Base-by-base conservation (phyloP, 495 filamentous ascomycete genomes). In the Trichocladium uniseriatum region DNA sequence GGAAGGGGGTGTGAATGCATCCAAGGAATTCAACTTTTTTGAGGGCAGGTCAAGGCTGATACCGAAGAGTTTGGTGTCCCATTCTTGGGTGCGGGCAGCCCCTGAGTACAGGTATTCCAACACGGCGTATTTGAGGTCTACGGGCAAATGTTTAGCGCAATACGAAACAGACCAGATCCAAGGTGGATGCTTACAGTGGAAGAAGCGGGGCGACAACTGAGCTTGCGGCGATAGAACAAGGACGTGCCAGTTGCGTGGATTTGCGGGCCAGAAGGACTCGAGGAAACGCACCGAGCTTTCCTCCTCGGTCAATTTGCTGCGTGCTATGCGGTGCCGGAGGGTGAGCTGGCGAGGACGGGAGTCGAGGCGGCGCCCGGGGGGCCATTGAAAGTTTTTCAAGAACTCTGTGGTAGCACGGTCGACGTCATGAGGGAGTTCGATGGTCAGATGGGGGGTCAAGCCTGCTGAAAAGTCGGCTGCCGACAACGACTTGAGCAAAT, bases 231-330 rank as follows among this genome's bases (percentile, higher is more conserved):
- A 88, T 3, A 95, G 72, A 16, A 94, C 60, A 22, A 95, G 73
- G 9, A 94, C 75, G 64, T 94, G 86, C 3, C 82, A 81, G 39
- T 77, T 53, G 1, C 57, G 55, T 11, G 78, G 71, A 48, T 80
- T 69, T 5, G 72, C 63, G 8, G 89, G 88, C 71, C 84, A 95
- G 60, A 90, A 94, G 0, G 83, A 81, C 64, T 95, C 88, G 11
- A 92, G 67, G 29, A 86, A 81, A 46, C 80, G 79, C 15, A 83
- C 67, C 7, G 86, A 82, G 39, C 81, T 73, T 66, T 89, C 73
- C 47, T 81, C 71, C 55, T 76, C 71, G 37, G 73, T 76, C 44
- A 80, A 51, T 28, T 63, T 67, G 43, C 70, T 67, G 19, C 69
- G 70, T 7, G 74, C 69, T 22, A 94, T 80, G 21, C 82, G 84